Evolutionary conservation across 306 rosid genomes (phyloP).

Genomic region (Lathyrus sativus): DNA sequence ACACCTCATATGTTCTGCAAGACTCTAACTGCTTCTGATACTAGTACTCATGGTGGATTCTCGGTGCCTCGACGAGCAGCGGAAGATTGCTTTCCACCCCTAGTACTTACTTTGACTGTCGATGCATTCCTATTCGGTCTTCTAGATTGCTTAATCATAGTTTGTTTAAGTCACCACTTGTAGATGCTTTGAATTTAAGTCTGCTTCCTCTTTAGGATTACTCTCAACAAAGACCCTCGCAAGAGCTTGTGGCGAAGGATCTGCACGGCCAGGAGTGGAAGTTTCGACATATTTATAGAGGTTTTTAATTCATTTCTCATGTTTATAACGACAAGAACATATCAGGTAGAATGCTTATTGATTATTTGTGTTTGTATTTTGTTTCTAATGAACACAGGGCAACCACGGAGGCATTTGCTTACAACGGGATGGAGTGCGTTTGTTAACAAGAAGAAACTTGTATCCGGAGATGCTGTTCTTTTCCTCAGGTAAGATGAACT

Average conservation of each 20-base stretch:
- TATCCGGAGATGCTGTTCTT: slow-evolving; percentile 91
- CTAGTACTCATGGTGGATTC: slow-evolving; percentile 97
- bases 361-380: slow-evolving; percentile 14
- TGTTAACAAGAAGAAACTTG: slow-evolving; percentile 92
- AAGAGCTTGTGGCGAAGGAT: slow-evolving; percentile 95
- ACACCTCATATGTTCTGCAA: slow-evolving; percentile 98
- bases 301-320: slow-evolving; percentile 41
- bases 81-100: slow-evolving; percentile 93
- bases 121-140: neutral
- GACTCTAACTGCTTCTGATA: slow-evolving; percentile 95
- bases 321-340: neutral
- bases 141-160: too few relatives aligned
- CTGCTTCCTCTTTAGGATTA: slow-evolving; percentile 60
- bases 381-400: slow-evolving; percentile 63
- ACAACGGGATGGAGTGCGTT: slow-evolving; percentile 98
- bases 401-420: slow-evolving; percentile 91
- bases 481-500: slow-evolving; percentile 66
- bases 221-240: slow-evolving; percentile 86
- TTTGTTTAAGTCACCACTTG: too few relatives aligned
- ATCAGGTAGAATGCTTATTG: neutral
- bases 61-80: slow-evolving; percentile 98
- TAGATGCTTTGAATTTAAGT: slow-evolving; percentile 5
- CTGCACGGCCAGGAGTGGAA: slow-evolving; percentile 85
- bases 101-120: slow-evolving; percentile 54
- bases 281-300: slow-evolving; percentile 91